Evolutionary conservation across 1,284 basidiomycete species (phyloP).

Genomic region (Cutaneotrichosporon cutaneum): DNA sequence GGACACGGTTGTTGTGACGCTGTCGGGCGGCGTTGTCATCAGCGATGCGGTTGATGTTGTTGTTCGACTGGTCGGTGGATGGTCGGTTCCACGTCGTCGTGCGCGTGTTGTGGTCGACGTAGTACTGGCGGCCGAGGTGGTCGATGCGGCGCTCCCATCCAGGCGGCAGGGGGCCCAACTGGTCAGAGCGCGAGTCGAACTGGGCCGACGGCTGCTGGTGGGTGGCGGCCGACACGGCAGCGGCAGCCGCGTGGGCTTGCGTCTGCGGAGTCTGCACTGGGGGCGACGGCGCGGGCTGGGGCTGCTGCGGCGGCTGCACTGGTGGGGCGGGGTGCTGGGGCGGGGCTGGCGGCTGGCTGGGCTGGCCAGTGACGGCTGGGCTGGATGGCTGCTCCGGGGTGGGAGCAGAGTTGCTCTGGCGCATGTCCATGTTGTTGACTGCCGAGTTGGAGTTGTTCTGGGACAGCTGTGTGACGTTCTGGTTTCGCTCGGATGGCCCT

Average conservation of each 20-base stretch:
- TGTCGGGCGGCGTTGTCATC: conserved; percentile 67
- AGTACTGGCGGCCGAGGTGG: conserved; percentile 82
- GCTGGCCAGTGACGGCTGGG: background rate
- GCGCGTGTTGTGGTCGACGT: conserved; percentile 89
- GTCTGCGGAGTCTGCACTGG: conserved; percentile 31
- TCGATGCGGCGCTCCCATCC: conserved; percentile 96
- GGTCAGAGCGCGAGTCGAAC: conserved; percentile 76
- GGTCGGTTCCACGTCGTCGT: conserved; percentile 89
- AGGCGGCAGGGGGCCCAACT: conserved; percentile 73
- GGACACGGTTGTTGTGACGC: conserved; percentile 70
- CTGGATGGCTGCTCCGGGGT: conserved; percentile 6
- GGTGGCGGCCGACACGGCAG: conserved; percentile 26
- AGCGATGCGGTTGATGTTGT: conserved; percentile 55
- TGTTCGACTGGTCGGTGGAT: conserved; percentile 53
- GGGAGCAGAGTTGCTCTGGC: background rate
- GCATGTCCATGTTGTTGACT: conserved; percentile 17
- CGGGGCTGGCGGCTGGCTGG: background rate
- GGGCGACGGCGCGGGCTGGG: conserved; percentile 24
- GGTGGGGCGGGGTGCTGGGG: background rate
- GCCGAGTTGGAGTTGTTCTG: conserved; percentile 21
- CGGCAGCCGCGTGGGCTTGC: conserved; percentile 5
- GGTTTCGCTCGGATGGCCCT: conserved; percentile 52
- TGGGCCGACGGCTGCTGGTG: conserved; percentile 52
- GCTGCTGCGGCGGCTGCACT: background rate
- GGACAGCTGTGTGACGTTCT: conserved; percentile 18